These are phyloP conservation scores for Saxophila tyrrhenica DNA, from an alignment of 495 filamentous ascomycete species.

Conservation along the genomic window DNA sequence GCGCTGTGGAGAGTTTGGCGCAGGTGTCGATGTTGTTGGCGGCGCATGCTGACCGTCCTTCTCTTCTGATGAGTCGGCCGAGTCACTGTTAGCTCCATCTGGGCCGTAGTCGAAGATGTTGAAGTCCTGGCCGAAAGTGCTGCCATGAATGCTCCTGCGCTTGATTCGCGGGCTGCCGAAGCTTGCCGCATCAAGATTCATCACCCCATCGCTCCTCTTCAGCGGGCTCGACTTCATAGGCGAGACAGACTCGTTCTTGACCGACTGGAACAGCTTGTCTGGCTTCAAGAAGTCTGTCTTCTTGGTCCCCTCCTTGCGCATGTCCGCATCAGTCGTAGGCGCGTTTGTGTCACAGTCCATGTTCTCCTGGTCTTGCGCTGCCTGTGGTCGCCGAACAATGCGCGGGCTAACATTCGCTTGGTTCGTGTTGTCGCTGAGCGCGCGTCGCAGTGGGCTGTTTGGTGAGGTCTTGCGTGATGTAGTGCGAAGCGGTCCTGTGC, in stretches of 20 bases:
- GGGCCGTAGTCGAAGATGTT: conserved; percentile 56
- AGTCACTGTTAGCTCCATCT: conserved; percentile 12
- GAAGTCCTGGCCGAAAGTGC: conserved; percentile 48
- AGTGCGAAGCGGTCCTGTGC: conserved; percentile 29
- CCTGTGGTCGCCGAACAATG: conserved; percentile 29
- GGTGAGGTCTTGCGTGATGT: conserved; percentile 38
- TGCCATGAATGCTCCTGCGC: conserved; percentile 67
- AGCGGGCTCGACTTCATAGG: conserved; percentile 67
- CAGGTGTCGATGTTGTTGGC: conserved; percentile 28
- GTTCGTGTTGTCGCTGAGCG: conserved; percentile 55
- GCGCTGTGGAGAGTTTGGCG: conserved; percentile 35
- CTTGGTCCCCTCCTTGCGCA: conserved; percentile 21
- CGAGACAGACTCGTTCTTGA: conserved; percentile 24
- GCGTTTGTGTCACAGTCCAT: conserved; percentile 2
- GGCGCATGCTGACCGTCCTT: conserved; percentile 20
- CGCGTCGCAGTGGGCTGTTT: conserved; percentile 63
- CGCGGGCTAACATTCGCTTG: conserved; percentile 54
- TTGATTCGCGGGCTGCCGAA: conserved; percentile 72
- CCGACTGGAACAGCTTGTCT: conserved; percentile 19
- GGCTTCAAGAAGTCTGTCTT: conserved; percentile 30
- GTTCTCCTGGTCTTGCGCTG: conserved; percentile 40
- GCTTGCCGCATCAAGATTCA: conserved; percentile 67
- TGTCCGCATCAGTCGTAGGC: not conserved
- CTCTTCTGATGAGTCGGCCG: conserved; percentile 15
- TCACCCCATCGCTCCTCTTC: conserved; percentile 82